Evolutionary conservation across 2,329 filamentous ascomycete genomes (phyloP).

Genomic region (Aspergillus candidus): DNA sequence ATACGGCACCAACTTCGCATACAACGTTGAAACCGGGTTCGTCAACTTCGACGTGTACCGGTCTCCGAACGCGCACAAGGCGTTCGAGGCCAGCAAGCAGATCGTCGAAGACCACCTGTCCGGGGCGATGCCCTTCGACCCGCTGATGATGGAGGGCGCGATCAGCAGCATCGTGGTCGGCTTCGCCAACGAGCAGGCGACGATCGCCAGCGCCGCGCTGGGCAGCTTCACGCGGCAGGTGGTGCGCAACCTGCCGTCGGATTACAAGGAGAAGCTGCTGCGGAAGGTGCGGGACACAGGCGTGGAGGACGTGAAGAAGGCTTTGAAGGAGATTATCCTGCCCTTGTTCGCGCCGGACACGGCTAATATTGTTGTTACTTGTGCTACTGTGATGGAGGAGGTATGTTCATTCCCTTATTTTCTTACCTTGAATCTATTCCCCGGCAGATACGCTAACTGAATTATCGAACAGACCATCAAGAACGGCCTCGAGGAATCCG

Average conservation of each 20-base stretch:
- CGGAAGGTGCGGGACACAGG: constrained; percentile 69
- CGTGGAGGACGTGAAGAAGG: constrained; percentile 67
- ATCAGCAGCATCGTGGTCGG: constrained; percentile 82
- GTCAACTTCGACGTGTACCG: constrained; percentile 83
- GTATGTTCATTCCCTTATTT: constrained; percentile 47
- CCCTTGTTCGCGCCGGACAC: constrained; percentile 73
- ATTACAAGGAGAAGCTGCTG: constrained; percentile 73
- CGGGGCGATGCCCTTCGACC: constrained; percentile 67
- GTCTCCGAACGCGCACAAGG: constrained; percentile 81
- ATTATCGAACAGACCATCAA: constrained; percentile 61
- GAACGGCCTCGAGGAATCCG: constrained; percentile 65
- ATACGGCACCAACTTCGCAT: constrained; percentile 76
- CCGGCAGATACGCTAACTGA: constrained; percentile 12
- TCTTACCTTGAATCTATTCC: background rate
- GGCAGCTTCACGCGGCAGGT: constrained; percentile 80
- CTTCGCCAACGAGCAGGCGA: constrained; percentile 83
- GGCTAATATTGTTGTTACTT: constrained; percentile 83
- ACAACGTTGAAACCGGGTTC: constrained; percentile 71
- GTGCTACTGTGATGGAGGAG: constrained; percentile 77
- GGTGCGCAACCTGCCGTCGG: constrained; percentile 65
- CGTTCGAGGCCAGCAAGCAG: constrained; percentile 68
- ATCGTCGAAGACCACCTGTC: constrained; percentile 69
- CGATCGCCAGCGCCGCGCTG: constrained; percentile 72
- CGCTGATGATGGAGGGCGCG: constrained; percentile 77
- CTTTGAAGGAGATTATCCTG: constrained; percentile 68